Evolutionary conservation across 2,329 filamentous ascomycete species (phyloP).

Genomic region (Talaromyces sp.): DNA sequence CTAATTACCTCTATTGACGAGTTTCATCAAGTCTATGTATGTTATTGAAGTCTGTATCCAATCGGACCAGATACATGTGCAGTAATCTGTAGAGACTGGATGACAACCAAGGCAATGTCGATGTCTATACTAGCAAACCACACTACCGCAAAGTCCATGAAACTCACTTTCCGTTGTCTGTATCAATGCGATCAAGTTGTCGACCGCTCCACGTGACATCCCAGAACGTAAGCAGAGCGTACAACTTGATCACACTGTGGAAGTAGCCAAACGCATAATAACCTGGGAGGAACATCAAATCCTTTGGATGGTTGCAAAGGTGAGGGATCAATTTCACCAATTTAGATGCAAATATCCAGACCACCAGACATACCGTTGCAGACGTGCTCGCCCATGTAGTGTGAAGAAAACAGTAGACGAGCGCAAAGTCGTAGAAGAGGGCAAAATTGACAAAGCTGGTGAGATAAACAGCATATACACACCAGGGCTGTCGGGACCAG

Average conservation of each 20-base stretch:
- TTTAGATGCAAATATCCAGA: slow-evolving; percentile 57
- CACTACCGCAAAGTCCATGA: neutral
- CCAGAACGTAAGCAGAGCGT: slow-evolving; percentile 53
- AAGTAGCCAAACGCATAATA: slow-evolving; percentile 56
- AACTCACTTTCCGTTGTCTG: neutral
- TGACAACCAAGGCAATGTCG: neutral
- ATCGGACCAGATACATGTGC: neutral
- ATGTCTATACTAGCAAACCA: neutral
- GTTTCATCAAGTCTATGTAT: neutral
- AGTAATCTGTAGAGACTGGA: neutral
- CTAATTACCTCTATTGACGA: neutral
- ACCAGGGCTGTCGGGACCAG: slow-evolving; percentile 50
- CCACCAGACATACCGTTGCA: slow-evolving; percentile 20
- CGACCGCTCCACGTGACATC: slow-evolving; percentile 45
- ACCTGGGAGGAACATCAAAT: slow-evolving; percentile 50
- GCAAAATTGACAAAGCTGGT: slow-evolving; percentile 56
- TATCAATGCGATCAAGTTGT: slow-evolving; percentile 25
- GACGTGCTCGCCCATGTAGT: slow-evolving; percentile 21
- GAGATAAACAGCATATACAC: slow-evolving; percentile 55
- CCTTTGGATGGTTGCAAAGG: slow-evolving; percentile 50
- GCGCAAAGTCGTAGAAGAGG: slow-evolving; percentile 48
- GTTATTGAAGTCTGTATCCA: neutral
- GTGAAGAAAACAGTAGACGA: slow-evolving; percentile 36
- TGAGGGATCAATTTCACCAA: slow-evolving; percentile 55
- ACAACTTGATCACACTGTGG: slow-evolving; percentile 58